Conservation (phyloP, 345 rosid genomes). For the Citrus hindsii region DNA sequence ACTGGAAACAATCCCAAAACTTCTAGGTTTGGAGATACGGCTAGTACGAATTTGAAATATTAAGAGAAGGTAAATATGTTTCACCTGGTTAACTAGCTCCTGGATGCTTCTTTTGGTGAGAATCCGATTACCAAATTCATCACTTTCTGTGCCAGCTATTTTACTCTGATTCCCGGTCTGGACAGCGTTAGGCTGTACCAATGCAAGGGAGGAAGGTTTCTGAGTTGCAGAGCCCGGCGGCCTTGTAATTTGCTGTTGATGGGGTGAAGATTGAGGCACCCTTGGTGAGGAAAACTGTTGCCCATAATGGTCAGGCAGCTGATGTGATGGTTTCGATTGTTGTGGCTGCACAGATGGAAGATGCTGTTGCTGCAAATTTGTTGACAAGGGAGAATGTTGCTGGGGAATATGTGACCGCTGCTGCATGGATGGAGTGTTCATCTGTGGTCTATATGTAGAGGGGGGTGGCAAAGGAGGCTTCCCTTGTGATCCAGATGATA, state of each 20-base stretch:
- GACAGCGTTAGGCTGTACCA: constrained; percentile 37
- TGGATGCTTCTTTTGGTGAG: constrained; percentile 86
- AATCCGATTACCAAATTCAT: constrained; percentile 57
- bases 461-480: constrained; percentile 82
- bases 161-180: constrained; percentile 46
- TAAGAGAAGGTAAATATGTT: constrained; percentile 1
- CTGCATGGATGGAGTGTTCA: constrained; percentile 61
- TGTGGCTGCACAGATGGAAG: constrained; percentile 48
- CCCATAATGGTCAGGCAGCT: constrained; percentile 50
- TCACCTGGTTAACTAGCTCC: constrained; percentile 84
- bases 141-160: constrained; percentile 46
- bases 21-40: not conserved
- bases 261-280: constrained; percentile 49
- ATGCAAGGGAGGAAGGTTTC: constrained; percentile 51
- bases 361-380: constrained; percentile 49
- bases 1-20: not conserved
- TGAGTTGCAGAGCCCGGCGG: constrained; percentile 40
- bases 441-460: constrained; percentile 63
- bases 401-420: constrained; percentile 71
- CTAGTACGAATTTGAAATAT: not conserved
- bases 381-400: constrained; percentile 45
- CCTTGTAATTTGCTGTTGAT: constrained; percentile 53
- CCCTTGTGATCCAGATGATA: constrained; percentile 72
- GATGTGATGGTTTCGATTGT: constrained; percentile 48
- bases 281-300: constrained; percentile 57